Evolutionary conservation across 148 eudicot genomes (phyloP), one percentile per base, ranked within the genome.

Genomic region (Limonium bicolor): DNA sequence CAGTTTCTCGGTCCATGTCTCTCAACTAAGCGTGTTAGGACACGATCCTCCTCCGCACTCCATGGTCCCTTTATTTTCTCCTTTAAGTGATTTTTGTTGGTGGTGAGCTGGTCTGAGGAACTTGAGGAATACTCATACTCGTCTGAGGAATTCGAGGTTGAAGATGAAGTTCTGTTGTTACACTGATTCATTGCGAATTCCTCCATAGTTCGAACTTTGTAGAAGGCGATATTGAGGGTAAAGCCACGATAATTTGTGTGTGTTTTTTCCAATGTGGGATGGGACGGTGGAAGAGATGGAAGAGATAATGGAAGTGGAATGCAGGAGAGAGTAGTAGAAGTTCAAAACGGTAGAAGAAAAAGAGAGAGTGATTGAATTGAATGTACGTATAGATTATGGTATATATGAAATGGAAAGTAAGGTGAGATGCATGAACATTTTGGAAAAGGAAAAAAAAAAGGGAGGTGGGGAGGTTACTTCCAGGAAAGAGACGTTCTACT

Each of bases 31-130:
- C 72, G 58, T 49, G 75, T 72, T 33, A 76, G 58, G 70, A 72
- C 57, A 56, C 42, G 56, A 30, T 76, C 83, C 62, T 76, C 83
- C 48, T 76, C 83, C 0, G 72, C 53, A 39, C 78, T 72, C 83
- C 83, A 76, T 0, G 83, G 83, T 5, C 83, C 83, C 25, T 65
- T 72, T 8, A 76, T 69, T 30, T 54, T 58, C 34, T 61, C 74
- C 8, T 44, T 17, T 3, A 18, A 9, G 48, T 22, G 38, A 14
- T 7, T 0, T 4, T 24, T 23, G 20, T 2, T 22, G 47, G 29
- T 13, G 29, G 29, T 23, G 47, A 13, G 5, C 14, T 40, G 23
- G 48, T 24, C 9, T 28, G 24, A 6, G 46, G 27, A 22, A 19
- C 27, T 21, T 2, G 28, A 43, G n/a, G n/a, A n/a, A n/a, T n/a